Base-by-base conservation (phyloP, 164 flowering plant species). In the Annona cherimola region DNA sequence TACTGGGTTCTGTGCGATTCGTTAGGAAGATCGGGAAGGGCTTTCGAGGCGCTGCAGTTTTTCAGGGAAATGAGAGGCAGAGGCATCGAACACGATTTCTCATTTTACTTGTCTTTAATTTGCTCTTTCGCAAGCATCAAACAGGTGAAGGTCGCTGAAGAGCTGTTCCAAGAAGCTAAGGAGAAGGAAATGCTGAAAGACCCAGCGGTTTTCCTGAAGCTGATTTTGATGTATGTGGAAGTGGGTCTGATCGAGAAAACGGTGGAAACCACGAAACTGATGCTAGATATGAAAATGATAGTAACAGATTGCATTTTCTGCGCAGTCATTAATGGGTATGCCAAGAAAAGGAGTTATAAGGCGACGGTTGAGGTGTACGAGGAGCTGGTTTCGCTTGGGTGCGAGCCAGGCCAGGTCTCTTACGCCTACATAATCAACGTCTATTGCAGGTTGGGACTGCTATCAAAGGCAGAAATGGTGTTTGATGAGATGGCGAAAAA, bases 341-440 rank as follows among this genome's bases (percentile, higher is more conserved):
- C 83, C 4, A 89, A 79, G 71, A 84, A 73, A 73, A 78, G 88
- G 76, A 88, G 95, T 57, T 75, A 70, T 41, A 54, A 26, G 50
- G 74, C 77, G 7, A 86, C 90, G 4, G 68, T 78, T 18, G 72
- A 66, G 40, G 88, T 86, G 3, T 93, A 83, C 65, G 84, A 86
- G 5, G 78, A 85, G 59, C 71, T 91, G 41, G 55, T 79, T 6
- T 43, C 69, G 0, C 73, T 77, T 18, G 90, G 85, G 2, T 85
- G 84, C 73, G 84, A 85, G 71, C 90, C 98, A 1, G 96, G 96
- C 5, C 96, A 93, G 75, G 98, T 93, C 64, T 89, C 92, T 9
- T 91, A 82, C 66, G 89, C 98, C 14, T 85, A 88, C 0, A 74
- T 84, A 5, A 83, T 88, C 55, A 86, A 76, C 50, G 77, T 83